Percentiles rank a stretch among this genome's conserved stretches.
These are phyloP conservation scores for Trametes cingulata DNA, from an alignment of 768 basidiomycete species.

Conservation along the genomic window DNA sequence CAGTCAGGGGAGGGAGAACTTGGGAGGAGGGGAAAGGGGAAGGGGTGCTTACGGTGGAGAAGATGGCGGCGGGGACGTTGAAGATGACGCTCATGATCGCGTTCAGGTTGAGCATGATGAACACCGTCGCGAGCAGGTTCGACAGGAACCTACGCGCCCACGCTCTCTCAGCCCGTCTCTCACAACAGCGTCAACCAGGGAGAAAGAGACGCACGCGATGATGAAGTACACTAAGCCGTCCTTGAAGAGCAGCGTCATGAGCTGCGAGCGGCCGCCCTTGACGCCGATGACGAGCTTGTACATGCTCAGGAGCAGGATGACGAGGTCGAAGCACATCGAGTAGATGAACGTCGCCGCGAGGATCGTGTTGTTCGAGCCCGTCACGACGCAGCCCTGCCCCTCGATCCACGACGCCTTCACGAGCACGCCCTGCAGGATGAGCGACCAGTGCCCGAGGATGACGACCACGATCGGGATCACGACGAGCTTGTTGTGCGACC, in stretches of 20 bases:
- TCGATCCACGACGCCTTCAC: slow-evolving; percentile 56
- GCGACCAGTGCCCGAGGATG: slow-evolving; percentile 73
- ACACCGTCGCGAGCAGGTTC: slow-evolving; percentile 45
- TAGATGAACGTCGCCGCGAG: slow-evolving; percentile 75
- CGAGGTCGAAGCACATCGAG: slow-evolving; percentile 72
- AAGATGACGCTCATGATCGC: slow-evolving; percentile 73
- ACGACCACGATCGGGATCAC: slow-evolving; percentile 49
- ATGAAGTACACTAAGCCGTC: slow-evolving; percentile 78
- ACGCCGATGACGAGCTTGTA: slow-evolving; percentile 52
- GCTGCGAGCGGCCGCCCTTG: slow-evolving; percentile 39
- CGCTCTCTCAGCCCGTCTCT: no score
- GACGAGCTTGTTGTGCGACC: slow-evolving; percentile 58
- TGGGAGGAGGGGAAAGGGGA: neutral
- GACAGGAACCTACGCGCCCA: slow-evolving; percentile 38
- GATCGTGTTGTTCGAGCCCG: slow-evolving; percentile 59
- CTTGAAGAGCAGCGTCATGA: slow-evolving; percentile 67
- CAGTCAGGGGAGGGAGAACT: no score
- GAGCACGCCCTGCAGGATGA: slow-evolving; percentile 67
- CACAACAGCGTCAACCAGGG: neutral
- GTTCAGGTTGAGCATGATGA: slow-evolving; percentile 69
- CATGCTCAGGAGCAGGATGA: slow-evolving; percentile 59
- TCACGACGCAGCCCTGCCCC: slow-evolving; percentile 56
- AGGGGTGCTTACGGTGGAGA: slow-evolving; percentile 53
- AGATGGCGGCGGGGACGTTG: slow-evolving; percentile 72
- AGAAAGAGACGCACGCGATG: slow-evolving; percentile 54